Conservation (phyloP, 371 early-diverging fungal species). For the Aphelidium insulamus region DNA sequence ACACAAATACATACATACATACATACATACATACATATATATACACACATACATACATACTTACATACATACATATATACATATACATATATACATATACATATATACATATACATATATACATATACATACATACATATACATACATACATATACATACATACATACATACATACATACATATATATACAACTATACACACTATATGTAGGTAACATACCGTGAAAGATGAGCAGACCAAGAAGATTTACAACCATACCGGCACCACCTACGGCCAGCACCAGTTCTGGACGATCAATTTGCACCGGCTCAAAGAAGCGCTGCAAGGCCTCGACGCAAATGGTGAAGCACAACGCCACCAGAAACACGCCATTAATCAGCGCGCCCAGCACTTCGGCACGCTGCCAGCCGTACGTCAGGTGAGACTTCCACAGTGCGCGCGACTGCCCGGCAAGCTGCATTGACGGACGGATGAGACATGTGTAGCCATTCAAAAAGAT, state of each 20-base stretch:
- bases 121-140: no score
- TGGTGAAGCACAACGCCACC: conserved; percentile 66
- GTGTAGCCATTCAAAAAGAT: background rate
- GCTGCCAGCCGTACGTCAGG: conserved; percentile 70
- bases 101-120: no score
- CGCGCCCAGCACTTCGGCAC: conserved; percentile 81
- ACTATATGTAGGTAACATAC: conserved; percentile 10
- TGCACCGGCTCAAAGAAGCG: conserved; percentile 42
- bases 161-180: no score
- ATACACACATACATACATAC: no score
- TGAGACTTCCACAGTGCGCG: conserved; percentile 24
- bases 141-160: no score
- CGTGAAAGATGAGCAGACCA: conserved; percentile 57
- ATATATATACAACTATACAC: background rate
- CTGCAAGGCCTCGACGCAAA: conserved; percentile 66
- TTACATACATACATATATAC: no score
- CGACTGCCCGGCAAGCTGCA: no score
- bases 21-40: no score
- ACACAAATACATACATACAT: no score
- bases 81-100: no score
- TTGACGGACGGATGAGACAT: no score
- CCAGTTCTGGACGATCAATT: conserved; percentile 42
- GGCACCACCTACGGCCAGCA: conserved; percentile 55
- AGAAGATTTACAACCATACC: conserved; percentile 66
- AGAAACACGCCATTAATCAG: conserved; percentile 72